Base-by-base conservation (phyloP, 768 basidiomycete genomes). In the Hypholoma fasciculare region DNA sequence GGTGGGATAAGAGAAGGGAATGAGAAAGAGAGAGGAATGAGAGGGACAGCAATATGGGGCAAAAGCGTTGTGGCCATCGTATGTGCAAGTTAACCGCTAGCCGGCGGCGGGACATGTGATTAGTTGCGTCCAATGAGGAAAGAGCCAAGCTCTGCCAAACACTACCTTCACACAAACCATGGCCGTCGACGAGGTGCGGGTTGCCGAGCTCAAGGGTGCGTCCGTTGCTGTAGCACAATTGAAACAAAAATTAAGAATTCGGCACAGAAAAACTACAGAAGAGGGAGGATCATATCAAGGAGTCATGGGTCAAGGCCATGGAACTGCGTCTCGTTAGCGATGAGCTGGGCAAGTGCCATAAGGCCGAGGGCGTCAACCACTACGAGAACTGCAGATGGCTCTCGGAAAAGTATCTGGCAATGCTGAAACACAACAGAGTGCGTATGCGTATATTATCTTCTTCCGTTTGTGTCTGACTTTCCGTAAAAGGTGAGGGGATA, bases 261-360 rank as follows among this genome's bases (percentile, higher is more conserved):
- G 7, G 37, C 49, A 19, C 54, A 92, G 90, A 81, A 16, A 85
- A 82, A 69, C 72, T 90, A 51, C 74, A 83, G 65, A 82, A 81
- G 64, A 88, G 91, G 40, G 94, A 96, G 60, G 75, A 84, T 47
- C 78, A 83, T 72, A 78, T 98, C 68, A 86, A 91, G 52, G 95
- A 98, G 76, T 91, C 92, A 51, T 98, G 96, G 96, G 83, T 97
- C 34, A 89, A 87, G 64, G 88, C 92, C 19, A 96, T 98, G 94
- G 95, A 97, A 73, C 85, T 87, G 34, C 86, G 91, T 49, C 79
- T 98, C 58, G 93, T 97, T 48, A 86, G 87, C 60, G 89, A 92
- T 57, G 92, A 96, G 72, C 84, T 98, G 54, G 81, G 85, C 57
- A 94, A 92, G 74, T 98, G 96, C 77, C 92, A 95, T 67, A 82